phyloP scores from a whole-genome alignment of 1,139 yeast genomes.

The Meyerozyma elateridarum region DNA sequence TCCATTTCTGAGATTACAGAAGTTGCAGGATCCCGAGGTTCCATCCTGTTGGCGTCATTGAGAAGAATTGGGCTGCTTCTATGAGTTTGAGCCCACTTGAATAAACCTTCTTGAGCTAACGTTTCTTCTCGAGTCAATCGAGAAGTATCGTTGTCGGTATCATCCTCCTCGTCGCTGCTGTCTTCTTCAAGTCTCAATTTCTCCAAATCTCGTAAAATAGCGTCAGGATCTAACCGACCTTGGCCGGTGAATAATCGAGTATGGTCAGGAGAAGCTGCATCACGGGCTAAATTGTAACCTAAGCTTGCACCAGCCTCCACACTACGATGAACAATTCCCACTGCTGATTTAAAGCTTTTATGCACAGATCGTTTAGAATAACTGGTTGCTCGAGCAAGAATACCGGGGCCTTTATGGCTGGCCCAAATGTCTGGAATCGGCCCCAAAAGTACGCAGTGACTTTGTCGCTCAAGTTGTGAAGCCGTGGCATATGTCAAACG shows the following conservation, averaged over 20 bases:
- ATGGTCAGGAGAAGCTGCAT: neutral
- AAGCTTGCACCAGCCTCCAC: neutral
- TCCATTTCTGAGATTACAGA: too few species aligned
- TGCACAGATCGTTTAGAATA: neutral
- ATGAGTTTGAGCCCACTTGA: too few species aligned
- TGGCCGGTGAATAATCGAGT: constrained; percentile 1
- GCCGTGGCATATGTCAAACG: constrained; percentile 54
- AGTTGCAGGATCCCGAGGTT: too few species aligned
- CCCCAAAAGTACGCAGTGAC: constrained; percentile 57
- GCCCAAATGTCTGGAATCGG: constrained; percentile 61
- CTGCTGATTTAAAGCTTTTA: neutral
- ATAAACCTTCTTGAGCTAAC: too few species aligned
- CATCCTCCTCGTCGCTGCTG: too few species aligned
- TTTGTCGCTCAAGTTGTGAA: constrained; percentile 42
- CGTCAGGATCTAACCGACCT: constrained; percentile 1
- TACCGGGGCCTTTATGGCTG: neutral
- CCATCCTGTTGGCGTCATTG: too few species aligned
- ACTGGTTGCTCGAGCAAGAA: neutral
- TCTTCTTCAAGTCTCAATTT: too few species aligned
- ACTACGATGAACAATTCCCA: neutral
- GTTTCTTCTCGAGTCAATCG: too few species aligned
- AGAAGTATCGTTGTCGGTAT: too few species aligned
- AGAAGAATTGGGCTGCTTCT: too few species aligned
- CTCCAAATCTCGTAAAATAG: constrained; percentile 1
- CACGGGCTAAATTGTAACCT: neutral